These are phyloP conservation scores for Schwanniomyces vanrijiae DNA, from an alignment of 805 yeast species.

Conservation along the genomic window DNA sequence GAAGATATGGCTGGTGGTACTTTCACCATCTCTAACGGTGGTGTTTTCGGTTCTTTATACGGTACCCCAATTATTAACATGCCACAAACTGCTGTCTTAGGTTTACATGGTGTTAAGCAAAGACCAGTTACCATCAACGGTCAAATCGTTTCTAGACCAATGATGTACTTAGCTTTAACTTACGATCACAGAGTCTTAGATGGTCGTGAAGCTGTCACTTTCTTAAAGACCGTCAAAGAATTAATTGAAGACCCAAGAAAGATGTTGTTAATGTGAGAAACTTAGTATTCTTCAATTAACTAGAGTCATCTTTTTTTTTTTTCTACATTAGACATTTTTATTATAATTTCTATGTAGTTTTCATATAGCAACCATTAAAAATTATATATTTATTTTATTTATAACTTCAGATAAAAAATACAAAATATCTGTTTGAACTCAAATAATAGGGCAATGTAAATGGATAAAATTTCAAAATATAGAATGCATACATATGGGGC, in stretches of 20 bases:
- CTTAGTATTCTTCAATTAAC: neutral
- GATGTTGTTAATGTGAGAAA: constrained; percentile 61
- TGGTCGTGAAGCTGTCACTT: constrained; percentile 98
- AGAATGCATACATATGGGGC: neutral
- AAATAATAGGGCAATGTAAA: too few relatives aligned
- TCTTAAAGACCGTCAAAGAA: constrained; percentile 94
- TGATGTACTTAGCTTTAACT: constrained; percentile 99
- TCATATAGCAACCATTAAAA: neutral
- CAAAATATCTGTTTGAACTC: neutral
- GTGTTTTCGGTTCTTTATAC: constrained; percentile 95
- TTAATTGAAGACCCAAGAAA: constrained; percentile 98
- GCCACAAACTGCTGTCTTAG: constrained; percentile 98
- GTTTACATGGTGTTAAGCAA: constrained; percentile 95
- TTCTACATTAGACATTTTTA: neutral
- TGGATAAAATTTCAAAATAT: neutral
- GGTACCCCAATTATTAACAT: constrained; percentile 98
- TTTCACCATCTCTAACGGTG: constrained; percentile 98
- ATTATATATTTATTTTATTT: neutral
- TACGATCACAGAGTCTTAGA: constrained; percentile 98
- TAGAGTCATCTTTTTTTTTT: neutral
- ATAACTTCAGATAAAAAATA: neutral
- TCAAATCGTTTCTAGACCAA: constrained; percentile 94
- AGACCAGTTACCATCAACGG: constrained; percentile 97
- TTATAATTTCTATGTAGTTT: neutral
- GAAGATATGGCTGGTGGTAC: constrained; percentile 99